phyloP scores from a whole-genome alignment of 257 asterid species.

The Leonotis leonurus region DNA sequence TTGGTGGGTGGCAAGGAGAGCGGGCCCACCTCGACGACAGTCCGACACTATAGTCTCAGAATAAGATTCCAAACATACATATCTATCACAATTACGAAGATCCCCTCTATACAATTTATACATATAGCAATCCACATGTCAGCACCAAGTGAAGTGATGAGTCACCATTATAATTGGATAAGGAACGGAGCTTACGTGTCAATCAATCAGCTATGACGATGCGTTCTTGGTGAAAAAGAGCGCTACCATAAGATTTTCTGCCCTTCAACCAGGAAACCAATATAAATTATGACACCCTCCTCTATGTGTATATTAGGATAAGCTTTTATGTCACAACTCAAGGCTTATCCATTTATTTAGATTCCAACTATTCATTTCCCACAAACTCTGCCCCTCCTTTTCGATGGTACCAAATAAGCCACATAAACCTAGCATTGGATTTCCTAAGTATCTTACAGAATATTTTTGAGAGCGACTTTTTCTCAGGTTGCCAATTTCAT shows the following conservation, averaged over 20 bases:
- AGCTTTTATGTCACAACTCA: conserved; percentile 27
- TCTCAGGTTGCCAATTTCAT: no score
- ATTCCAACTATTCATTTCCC: neutral
- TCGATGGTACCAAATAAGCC: neutral
- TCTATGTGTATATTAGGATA: conserved; percentile 31
- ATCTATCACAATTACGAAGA: neutral
- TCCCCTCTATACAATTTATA: neutral
- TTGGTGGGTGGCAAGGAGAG: conserved; percentile 5
- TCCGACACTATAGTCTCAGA: neutral
- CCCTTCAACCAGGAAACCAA: conserved; percentile 53
- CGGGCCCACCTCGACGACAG: conserved; percentile 16
- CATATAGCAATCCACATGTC: conserved; percentile 26
- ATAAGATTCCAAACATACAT: neutral
- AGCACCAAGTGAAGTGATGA: conserved; percentile 13
- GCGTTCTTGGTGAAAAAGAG: conserved; percentile 37
- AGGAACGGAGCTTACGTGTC: conserved; percentile 27
- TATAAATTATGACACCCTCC: conserved; percentile 17
- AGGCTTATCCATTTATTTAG: conserved; percentile 13
- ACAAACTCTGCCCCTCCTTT: neutral
- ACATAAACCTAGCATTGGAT: no score
- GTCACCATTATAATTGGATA: conserved; percentile 26
- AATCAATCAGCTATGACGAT: conserved; percentile 23
- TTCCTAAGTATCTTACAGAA: no score
- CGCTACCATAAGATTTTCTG: conserved; percentile 19
- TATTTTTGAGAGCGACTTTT: no score